Evolutionary conservation across 2,329 filamentous ascomycete species (phyloP), one percentile per base, ranked within the genome.

Genomic region (Amauroascus verrucosus): DNA sequence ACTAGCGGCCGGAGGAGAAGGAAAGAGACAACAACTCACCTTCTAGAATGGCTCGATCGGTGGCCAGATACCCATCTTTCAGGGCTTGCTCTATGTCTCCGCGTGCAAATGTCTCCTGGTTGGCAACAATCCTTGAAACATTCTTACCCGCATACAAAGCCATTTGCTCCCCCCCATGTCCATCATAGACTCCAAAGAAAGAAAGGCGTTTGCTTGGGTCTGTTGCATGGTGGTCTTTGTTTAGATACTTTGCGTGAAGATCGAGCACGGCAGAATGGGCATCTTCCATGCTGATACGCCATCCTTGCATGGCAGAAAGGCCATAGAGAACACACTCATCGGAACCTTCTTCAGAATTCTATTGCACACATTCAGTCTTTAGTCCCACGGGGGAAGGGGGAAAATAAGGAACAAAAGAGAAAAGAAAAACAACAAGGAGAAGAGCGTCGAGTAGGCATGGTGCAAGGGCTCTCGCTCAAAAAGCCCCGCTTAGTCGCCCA

Each of bases 211-310:
- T 81, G 63, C 83, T 76, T 63, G 84, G 79, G 49, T 81, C 77
- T 53, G 82, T 81, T 26, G 43, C 28, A 62, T 75, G 72, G 59
- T 74, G 71, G 45, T 78, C 75, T 58, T 76, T 73, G 56, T 66
- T 68, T 33, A 72, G 72, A 62, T 74, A 73, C 57, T 77, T 75
- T 57, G 82, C 76, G 65, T 93, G 81, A 61, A 97, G 82, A 71
- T 97, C 88, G 68, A 98, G 85, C 50, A 97, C 76, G 53, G 86
- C 81, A 57, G 87, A 88, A 75, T 98, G 93, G 59, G 93, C 84
- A 70, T 98, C 93, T 72, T 98, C 93, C 93, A 98, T 98, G 77
- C 88, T 95, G 75, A 98, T 97, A 75, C 93, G 86, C 93, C 93
- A 98, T 77, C 93, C 93, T 75, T 98, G 93, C 93, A 98, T 98